Conservation (phyloP, 257 asterid genomes). For the Lithospermum erythrorhizon region DNA sequence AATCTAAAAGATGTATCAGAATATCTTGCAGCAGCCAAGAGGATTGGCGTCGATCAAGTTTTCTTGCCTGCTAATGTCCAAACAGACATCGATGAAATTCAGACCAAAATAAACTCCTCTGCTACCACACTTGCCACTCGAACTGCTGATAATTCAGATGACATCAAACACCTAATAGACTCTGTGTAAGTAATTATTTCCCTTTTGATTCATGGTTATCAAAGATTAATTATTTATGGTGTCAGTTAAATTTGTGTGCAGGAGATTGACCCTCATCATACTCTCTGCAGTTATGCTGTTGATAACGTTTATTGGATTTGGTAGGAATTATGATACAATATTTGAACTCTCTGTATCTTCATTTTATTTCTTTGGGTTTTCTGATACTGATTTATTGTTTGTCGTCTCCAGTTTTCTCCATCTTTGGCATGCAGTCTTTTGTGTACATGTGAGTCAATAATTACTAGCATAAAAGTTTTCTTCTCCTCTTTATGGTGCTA, state of each 20-base stretch:
- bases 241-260: constrained; percentile 26
- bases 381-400: constrained; percentile 11
- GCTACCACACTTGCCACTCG: constrained; percentile 53
- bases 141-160: constrained; percentile 45
- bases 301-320: constrained; percentile 75
- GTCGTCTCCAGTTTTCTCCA: constrained; percentile 58
- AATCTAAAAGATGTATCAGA: constrained; percentile 55
- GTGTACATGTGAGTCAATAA: constrained; percentile 66
- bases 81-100: constrained; percentile 65
- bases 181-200: constrained; percentile 42
- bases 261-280: constrained; percentile 81
- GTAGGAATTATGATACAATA: constrained; percentile 23
- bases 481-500: constrained; percentile 1
- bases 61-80: constrained; percentile 54
- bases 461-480: not conserved
- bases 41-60: constrained; percentile 45
- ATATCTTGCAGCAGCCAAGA: constrained; percentile 74
- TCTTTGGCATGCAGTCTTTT: constrained; percentile 68
- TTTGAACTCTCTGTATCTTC: not conserved
- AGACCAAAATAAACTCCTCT: constrained; percentile 56
- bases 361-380: not conserved
- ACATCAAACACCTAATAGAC: constrained; percentile 41
- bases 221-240: not conserved
- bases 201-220: not conserved
- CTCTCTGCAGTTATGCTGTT: constrained; percentile 84